phyloP scores from a whole-genome alignment of 805 yeast genomes.

The Lipomyces sp. region DNA sequence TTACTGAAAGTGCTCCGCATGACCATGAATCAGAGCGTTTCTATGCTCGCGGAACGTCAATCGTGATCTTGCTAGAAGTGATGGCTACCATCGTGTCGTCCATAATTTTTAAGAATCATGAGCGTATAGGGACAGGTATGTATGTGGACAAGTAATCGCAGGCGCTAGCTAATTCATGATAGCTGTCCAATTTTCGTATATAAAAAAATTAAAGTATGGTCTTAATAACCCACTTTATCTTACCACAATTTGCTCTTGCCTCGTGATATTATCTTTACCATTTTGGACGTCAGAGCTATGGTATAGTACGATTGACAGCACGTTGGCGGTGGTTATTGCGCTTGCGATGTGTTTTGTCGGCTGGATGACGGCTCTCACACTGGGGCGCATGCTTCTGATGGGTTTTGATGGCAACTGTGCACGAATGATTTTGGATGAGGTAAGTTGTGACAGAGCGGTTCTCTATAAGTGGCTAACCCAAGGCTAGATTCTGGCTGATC shows the following conservation, averaged over 20 bases:
- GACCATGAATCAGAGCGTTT: constrained; percentile 34
- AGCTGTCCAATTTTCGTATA: constrained; percentile 30
- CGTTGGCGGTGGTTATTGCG: constrained; percentile 49
- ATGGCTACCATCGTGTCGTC: constrained; percentile 47
- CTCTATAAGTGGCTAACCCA: constrained; percentile 7
- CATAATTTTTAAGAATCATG: constrained; percentile 45
- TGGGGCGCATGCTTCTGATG: constrained; percentile 53
- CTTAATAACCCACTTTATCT: constrained; percentile 30
- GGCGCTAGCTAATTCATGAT: constrained; percentile 24
- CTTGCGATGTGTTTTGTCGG: constrained; percentile 50
- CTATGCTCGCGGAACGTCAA: constrained; percentile 26
- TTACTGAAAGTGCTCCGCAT: constrained; percentile 28
- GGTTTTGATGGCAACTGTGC: constrained; percentile 49
- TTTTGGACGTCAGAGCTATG: constrained; percentile 37
- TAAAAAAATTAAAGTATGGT: constrained; percentile 29
- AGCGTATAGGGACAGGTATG: constrained; percentile 40
- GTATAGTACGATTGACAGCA: constrained; percentile 43
- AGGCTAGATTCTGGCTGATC: constrained; percentile 38
- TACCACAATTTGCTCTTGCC: constrained; percentile 17
- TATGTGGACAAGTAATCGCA: constrained; percentile 4
- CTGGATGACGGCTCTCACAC: constrained; percentile 48
- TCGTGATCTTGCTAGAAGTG: constrained; percentile 37
- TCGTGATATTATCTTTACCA: constrained; percentile 22
- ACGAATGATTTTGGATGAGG: constrained; percentile 19
- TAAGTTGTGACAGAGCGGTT: not conserved